phyloP scores from a whole-genome alignment of 371 early-diverging fungal genomes.

The Mortierella sp. region DNA sequence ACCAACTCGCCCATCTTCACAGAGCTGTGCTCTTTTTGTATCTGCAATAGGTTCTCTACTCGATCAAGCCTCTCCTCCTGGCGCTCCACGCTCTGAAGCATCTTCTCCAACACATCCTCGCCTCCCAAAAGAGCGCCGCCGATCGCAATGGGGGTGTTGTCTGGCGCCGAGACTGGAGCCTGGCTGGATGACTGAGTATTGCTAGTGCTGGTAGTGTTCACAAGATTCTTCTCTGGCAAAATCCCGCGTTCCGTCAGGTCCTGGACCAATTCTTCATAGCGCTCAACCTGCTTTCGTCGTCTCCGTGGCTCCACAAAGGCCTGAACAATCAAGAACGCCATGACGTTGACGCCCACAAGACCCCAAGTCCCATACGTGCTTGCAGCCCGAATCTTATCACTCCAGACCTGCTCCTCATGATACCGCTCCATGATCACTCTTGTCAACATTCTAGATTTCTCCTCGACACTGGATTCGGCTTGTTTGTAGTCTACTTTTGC shows the following conservation, averaged over 20 bases:
- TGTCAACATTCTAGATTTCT: slow-evolving; percentile 72
- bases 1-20: slow-evolving; percentile 12
- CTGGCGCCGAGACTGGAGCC: not conserved
- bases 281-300: slow-evolving; percentile 75
- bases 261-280: slow-evolving; percentile 72
- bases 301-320: slow-evolving; percentile 83
- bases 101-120: slow-evolving; percentile 28
- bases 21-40: slow-evolving; percentile 4
- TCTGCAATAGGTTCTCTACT: slow-evolving; percentile 26
- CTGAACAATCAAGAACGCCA: slow-evolving; percentile 79
- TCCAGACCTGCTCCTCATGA: slow-evolving; percentile 96
- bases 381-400: slow-evolving; percentile 93
- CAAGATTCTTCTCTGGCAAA: slow-evolving; percentile 19
- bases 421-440: slow-evolving; percentile 82
- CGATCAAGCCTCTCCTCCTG: slow-evolving; percentile 44
- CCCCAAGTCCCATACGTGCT: slow-evolving; percentile 90
- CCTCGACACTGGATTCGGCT: slow-evolving; percentile 77
- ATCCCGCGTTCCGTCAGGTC: slow-evolving; percentile 41
- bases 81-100: slow-evolving; percentile 36
- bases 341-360: slow-evolving; percentile 75
- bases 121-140: slow-evolving; percentile 44
- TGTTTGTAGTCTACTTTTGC: slow-evolving; percentile 70
- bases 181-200: not conserved
- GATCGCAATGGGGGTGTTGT: slow-evolving; percentile 17
- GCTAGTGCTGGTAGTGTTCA: not conserved